Conservation (phyloP, 768 basidiomycete species). For the Leucocoprinus sp. region DNA sequence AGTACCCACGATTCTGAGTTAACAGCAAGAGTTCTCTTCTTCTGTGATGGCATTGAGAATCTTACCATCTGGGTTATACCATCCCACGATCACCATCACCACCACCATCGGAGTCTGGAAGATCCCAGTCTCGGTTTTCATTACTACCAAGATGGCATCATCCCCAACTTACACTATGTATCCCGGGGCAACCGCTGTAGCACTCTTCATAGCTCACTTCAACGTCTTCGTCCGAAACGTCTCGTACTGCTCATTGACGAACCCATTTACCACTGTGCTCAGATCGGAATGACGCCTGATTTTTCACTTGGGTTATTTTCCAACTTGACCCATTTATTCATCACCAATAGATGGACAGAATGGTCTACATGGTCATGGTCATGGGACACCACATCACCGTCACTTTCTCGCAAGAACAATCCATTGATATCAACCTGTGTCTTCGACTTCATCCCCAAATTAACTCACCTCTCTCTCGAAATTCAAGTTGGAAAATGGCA, state of each 20-base stretch:
- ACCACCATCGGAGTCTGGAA: background rate
- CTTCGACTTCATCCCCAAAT: conserved; percentile 22
- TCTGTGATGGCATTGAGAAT: conserved; percentile 25
- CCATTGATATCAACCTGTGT: conserved; percentile 19
- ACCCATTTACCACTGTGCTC: conserved; percentile 11
- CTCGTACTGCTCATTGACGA: conserved; percentile 25
- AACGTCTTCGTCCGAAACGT: conserved; percentile 21
- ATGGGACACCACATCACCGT: conserved; percentile 1
- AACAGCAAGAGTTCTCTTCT: conserved; percentile 22
- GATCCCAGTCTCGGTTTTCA: background rate
- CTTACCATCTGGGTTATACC: conserved; percentile 31
- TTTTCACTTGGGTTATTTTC: conserved; percentile 26
- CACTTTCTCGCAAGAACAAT: conserved; percentile 18
- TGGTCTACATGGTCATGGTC: conserved; percentile 30
- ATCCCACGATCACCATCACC: background rate
- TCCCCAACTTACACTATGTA: too few species aligned
- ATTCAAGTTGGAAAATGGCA: conserved; percentile 4
- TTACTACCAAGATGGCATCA: background rate
- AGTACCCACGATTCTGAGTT: conserved; percentile 24
- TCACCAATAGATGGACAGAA: conserved; percentile 35
- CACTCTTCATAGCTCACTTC: conserved; percentile 15
- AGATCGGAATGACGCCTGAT: background rate
- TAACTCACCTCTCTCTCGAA: conserved; percentile 10
- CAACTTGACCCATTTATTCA: conserved; percentile 28
- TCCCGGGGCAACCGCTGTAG: conserved; percentile 1